phyloP scores from a whole-genome alignment of 805 yeast species.

The Candida multigemmis region DNA sequence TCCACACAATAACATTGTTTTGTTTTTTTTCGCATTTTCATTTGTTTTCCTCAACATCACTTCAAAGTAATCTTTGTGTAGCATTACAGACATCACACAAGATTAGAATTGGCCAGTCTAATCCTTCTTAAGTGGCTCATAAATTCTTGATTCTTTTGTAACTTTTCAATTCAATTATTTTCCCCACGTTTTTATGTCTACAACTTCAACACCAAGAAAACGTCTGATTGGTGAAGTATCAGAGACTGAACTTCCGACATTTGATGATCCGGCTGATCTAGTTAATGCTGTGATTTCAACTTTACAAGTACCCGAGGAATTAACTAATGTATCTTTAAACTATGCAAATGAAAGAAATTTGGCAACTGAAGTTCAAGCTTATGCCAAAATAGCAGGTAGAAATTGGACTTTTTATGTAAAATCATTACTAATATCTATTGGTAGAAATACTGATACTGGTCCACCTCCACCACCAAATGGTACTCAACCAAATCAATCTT shows the following conservation, averaged over 20 bases:
- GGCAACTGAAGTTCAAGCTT: constrained; percentile 87
- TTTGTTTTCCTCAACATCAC: too few relatives aligned
- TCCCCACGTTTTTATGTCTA: too few relatives aligned
- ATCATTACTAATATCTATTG: constrained; percentile 64
- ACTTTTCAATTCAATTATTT: too few relatives aligned
- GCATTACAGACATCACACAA: too few relatives aligned
- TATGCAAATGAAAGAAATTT: constrained; percentile 67
- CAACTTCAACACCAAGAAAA: constrained; percentile 20
- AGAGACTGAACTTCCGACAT: constrained; percentile 23
- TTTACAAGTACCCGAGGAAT: constrained; percentile 61
- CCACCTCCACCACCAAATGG: constrained; percentile 1
- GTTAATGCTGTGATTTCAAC: constrained; percentile 68
- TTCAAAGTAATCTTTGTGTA: too few relatives aligned
- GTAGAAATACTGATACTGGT: constrained; percentile 60
- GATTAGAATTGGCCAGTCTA: too few relatives aligned
- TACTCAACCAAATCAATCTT: constrained; percentile 2
- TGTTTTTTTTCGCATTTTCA: too few relatives aligned
- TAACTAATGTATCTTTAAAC: constrained; percentile 61
- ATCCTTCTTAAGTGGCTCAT: too few relatives aligned
- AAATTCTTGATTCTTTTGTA: too few relatives aligned
- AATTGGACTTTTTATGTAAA: constrained; percentile 95
- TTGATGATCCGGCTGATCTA: constrained; percentile 54
- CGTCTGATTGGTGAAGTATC: constrained; percentile 11
- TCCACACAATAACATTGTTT: too few relatives aligned
- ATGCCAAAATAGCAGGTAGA: constrained; percentile 89